Evolutionary conservation across 352 stramenopile species (phyloP).

Genomic region (Aphanomyces astaci): DNA sequence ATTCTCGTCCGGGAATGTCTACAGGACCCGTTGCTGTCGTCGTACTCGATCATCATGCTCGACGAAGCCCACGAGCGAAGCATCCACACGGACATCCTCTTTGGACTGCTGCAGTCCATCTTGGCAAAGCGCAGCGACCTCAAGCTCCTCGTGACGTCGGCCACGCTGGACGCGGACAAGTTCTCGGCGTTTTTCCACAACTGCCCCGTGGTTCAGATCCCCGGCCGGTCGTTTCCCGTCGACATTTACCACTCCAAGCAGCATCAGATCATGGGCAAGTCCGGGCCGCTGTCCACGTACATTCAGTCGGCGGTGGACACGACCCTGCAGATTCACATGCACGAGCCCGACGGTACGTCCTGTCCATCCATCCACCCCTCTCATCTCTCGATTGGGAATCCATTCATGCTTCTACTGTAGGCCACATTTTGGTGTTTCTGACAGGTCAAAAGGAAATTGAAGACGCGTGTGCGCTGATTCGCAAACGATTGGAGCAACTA

Average conservation of each 20-base stretch:
- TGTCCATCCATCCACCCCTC: no score
- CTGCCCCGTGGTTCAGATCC: constrained; percentile 84
- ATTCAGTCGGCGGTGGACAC: constrained; percentile 62
- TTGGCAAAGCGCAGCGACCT: constrained; percentile 62
- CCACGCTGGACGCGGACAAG: constrained; percentile 80
- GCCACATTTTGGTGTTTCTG: constrained; percentile 93
- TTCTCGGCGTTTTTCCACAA: constrained; percentile 84
- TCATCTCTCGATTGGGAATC: neutral
- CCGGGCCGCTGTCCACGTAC: constrained; percentile 56
- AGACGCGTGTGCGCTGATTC: constrained; percentile 81
- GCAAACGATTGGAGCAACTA: constrained; percentile 31
- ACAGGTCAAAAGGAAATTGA: constrained; percentile 92
- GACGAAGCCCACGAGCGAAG: constrained; percentile 97
- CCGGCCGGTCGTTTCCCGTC: constrained; percentile 88
- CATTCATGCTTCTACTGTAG: neutral
- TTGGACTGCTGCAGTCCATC: constrained; percentile 88
- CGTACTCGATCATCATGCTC: constrained; percentile 89
- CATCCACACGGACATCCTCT: constrained; percentile 97
- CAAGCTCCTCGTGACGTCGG: constrained; percentile 91
- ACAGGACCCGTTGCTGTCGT: constrained; percentile 52
- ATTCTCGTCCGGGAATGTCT: constrained; percentile 77
- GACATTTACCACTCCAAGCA: constrained; percentile 90
- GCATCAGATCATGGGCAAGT: constrained; percentile 60
- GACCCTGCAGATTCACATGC: constrained; percentile 65
- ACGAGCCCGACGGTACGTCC: constrained; percentile 43